Evolutionary conservation across 2,329 filamentous ascomycete genomes (phyloP).

Genomic region (Tetracladium maxilliforme): DNA sequence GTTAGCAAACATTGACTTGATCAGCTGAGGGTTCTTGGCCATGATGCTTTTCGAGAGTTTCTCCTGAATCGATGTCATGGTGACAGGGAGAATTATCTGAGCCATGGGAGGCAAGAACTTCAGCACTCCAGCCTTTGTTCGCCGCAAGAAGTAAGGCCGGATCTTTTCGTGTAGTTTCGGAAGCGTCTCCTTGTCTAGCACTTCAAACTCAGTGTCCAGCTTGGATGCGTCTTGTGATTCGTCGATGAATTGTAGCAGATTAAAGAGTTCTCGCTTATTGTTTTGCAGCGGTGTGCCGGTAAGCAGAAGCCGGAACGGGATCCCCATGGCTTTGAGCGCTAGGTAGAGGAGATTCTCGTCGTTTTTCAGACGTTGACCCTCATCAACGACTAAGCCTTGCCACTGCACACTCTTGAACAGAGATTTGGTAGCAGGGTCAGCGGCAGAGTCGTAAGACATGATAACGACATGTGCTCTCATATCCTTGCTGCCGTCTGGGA

Average conservation of each 20-base stretch:
- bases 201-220: constrained; percentile 61
- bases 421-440: constrained; percentile 51
- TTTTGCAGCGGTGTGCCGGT: constrained; percentile 89
- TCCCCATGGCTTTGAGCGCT: constrained; percentile 55
- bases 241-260: constrained; percentile 90
- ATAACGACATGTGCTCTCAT: constrained; percentile 85
- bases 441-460: constrained; percentile 84
- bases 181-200: constrained; percentile 74
- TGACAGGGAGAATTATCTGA: constrained; percentile 91
- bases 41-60: constrained; percentile 90
- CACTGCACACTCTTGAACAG: constrained; percentile 63
- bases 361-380: constrained; percentile 91
- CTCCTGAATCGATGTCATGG: constrained; percentile 87
- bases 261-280: constrained; percentile 89
- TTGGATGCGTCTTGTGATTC: constrained; percentile 48
- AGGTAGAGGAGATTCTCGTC: constrained; percentile 73
- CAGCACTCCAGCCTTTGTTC: constrained; percentile 82
- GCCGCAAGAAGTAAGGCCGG: constrained; percentile 52
- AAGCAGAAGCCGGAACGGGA: constrained; percentile 73
- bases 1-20: constrained; percentile 70
- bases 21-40: constrained; percentile 76
- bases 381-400: constrained; percentile 83
- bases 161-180: constrained; percentile 71
- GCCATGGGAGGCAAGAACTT: constrained; percentile 87
- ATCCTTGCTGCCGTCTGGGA: constrained; percentile 46